Evolutionary conservation across 495 filamentous ascomycete genomes (phyloP).

Genomic region (Lasiosphaeriaceae sp.): DNA sequence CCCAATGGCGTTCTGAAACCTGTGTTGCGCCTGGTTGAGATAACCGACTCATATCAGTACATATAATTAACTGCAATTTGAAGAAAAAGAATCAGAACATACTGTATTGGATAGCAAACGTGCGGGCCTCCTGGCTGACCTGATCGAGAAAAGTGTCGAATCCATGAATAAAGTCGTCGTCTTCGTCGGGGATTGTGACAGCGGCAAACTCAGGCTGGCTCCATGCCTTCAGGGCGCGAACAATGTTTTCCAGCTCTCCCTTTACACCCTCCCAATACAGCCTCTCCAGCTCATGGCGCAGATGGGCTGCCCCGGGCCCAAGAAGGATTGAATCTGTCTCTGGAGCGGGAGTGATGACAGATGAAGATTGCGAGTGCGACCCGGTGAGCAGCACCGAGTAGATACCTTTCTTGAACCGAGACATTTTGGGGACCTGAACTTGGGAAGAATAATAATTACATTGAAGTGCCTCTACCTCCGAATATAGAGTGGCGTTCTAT

Average conservation of each 20-base stretch:
- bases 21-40: neutral
- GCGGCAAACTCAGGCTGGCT: neutral
- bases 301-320: neutral
- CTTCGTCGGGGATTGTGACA: neutral
- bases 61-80: too few species aligned
- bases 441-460: too few species aligned
- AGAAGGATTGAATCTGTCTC: neutral
- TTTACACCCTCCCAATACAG: slow-evolving; percentile 8
- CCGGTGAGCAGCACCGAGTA: neutral
- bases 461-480: too few species aligned
- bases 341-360: neutral
- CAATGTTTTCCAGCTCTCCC: slow-evolving; percentile 12
- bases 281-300: slow-evolving; percentile 17
- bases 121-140: slow-evolving; percentile 10
- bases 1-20: too few species aligned
- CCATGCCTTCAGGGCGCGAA: slow-evolving; percentile 7
- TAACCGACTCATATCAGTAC: neutral
- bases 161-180: neutral
- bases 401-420: neutral
- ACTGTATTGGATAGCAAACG: slow-evolving; percentile 1
- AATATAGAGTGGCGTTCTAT: too few species aligned
- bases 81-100: slow-evolving; percentile 1
- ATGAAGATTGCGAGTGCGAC: neutral
- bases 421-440: neutral
- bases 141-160: slow-evolving; percentile 13